Percentiles rank a stretch among this genome's conserved stretches.
Evolutionary conservation across 345 rosid species (phyloP).

Genomic region (Orychophragmus violaceus): DNA sequence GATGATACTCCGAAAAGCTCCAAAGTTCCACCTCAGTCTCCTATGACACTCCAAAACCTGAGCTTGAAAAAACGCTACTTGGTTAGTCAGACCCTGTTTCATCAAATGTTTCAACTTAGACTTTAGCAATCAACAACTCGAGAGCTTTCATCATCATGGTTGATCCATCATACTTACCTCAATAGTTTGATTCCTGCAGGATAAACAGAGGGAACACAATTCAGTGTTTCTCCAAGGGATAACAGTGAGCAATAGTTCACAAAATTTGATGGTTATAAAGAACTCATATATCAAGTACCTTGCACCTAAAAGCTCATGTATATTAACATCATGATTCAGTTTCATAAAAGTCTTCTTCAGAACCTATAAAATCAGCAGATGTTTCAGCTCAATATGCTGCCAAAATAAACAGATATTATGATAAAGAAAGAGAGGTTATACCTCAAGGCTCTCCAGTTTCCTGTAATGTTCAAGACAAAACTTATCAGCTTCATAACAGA

Average conservation of each 20-base stretch:
- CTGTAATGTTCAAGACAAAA: background rate
- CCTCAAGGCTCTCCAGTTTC: background rate
- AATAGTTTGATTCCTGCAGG: conserved; percentile 48
- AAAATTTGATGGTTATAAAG: background rate
- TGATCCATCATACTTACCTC: conserved; percentile 38
- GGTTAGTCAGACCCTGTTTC: conserved; percentile 50
- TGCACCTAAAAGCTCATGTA: conserved; percentile 55
- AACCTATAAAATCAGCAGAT: conserved; percentile 36
- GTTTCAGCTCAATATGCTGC: background rate
- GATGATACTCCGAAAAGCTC: background rate
- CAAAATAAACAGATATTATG: background rate
- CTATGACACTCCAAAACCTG: conserved; percentile 49
- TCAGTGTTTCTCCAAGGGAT: background rate
- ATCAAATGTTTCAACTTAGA: conserved; percentile 12
- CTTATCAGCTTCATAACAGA: background rate
- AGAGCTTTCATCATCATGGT: background rate
- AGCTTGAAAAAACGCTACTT: conserved; percentile 37
- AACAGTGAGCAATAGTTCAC: background rate
- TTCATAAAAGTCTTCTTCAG: conserved; percentile 71
- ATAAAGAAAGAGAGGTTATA: background rate
- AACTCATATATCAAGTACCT: conserved; percentile 30
- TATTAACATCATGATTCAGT: conserved; percentile 67
- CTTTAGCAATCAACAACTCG: background rate
- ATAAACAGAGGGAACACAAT: background rate
- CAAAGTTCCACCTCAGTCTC: conserved; percentile 55